Conservation (phyloP, 345 rosid genomes). For the Salix udensis region DNA sequence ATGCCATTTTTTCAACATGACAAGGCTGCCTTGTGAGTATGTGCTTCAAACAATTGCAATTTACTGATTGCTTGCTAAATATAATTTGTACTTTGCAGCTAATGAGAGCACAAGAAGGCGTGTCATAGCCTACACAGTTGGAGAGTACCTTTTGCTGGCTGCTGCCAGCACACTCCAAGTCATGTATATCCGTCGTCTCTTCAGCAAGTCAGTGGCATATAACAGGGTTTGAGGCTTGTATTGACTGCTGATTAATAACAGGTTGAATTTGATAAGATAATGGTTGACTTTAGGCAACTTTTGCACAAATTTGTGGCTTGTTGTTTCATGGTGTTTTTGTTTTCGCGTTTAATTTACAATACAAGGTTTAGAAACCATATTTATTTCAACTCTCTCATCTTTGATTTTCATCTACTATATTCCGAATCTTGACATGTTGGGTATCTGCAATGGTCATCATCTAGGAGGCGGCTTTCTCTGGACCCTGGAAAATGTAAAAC, state of each 20-base stretch:
- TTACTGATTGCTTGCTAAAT: not conserved
- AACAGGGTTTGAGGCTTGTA: constrained; percentile 58
- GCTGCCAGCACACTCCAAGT: constrained; percentile 73
- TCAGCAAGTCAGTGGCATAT: constrained; percentile 90
- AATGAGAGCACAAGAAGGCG: constrained; percentile 92
- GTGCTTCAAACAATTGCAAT: not conserved
- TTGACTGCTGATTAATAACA: constrained; percentile 3
- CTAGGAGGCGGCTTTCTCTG: not conserved
- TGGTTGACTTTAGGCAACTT: constrained; percentile 9
- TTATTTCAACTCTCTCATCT: not conserved
- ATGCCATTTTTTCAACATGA: not conserved
- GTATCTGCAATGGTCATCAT: not conserved
- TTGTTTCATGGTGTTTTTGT: constrained; percentile 9
- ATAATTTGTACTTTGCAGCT: constrained; percentile 45
- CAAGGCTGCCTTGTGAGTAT: not conserved
- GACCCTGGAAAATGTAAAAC: not conserved
- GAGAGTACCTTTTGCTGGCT: constrained; percentile 70
- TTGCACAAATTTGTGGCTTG: not conserved
- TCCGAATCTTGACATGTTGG: not conserved
- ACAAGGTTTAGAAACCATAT: constrained; percentile 4
- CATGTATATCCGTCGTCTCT: constrained; percentile 77
- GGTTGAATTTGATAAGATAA: not conserved
- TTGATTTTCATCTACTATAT: not conserved
- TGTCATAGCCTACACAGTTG: constrained; percentile 74
- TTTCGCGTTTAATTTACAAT: not conserved